phyloP scores from a whole-genome alignment of 177 flowering plant species.

The Vitis hybrid region DNA sequence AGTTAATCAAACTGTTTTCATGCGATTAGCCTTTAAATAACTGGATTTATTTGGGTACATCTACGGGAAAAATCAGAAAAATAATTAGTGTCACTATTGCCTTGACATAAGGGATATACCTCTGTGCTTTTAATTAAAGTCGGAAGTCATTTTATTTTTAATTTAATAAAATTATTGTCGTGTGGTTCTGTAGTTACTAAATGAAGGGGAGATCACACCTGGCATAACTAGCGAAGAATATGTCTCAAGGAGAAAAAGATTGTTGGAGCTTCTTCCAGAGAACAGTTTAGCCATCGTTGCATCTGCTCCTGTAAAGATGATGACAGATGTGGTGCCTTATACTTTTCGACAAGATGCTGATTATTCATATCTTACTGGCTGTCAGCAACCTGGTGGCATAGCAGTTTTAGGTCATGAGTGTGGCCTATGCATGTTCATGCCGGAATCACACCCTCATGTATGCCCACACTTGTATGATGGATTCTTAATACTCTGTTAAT shows the following conservation, averaged over 20 bases:
- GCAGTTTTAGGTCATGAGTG: conserved; percentile 79
- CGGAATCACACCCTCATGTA: conserved; percentile 71
- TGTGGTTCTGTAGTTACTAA: conserved; percentile 52
- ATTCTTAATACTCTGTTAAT: neutral
- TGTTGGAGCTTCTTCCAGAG: conserved; percentile 82
- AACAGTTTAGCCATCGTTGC: conserved; percentile 83
- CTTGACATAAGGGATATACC: neutral
- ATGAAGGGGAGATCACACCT: conserved; percentile 89
- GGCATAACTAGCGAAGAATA: conserved; percentile 78
- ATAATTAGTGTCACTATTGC: neutral
- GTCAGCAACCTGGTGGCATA: conserved; percentile 96
- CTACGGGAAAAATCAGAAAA: neutral
- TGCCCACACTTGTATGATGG: conserved; percentile 18
- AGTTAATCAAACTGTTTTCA: neutral
- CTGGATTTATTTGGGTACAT: neutral
- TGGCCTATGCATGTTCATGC: conserved; percentile 99
- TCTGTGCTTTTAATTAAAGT: neutral
- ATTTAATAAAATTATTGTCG: neutral
- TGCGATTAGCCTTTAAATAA: neutral
- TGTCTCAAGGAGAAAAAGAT: conserved; percentile 61
- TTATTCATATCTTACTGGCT: conserved; percentile 83
- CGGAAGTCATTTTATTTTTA: neutral
- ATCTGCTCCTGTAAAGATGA: conserved; percentile 96
- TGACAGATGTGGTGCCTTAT: conserved; percentile 96
- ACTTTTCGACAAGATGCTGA: conserved; percentile 91